phyloP scores from a whole-genome alignment of 306 rosid species.

The Lupinus albus region DNA sequence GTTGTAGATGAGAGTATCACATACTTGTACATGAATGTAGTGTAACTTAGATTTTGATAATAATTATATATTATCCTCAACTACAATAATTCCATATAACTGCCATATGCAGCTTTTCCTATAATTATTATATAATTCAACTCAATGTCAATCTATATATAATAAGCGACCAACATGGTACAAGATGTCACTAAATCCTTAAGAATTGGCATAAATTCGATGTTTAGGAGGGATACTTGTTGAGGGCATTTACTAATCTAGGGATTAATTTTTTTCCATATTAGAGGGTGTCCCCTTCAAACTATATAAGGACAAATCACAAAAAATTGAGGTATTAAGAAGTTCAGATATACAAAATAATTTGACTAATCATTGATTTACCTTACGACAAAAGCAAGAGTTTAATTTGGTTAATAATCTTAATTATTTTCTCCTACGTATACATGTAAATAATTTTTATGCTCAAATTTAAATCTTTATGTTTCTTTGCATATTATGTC shows the following conservation, averaged over 20 bases:
- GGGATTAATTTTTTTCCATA: no score
- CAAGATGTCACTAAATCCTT: no score
- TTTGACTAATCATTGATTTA: background rate
- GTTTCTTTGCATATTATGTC: slow-evolving; percentile 16
- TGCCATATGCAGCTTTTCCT: background rate
- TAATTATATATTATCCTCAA: slow-evolving; percentile 7
- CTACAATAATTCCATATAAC: background rate
- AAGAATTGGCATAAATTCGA: no score
- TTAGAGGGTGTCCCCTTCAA: no score
- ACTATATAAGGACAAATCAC: background rate
- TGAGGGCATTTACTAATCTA: no score
- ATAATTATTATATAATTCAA: background rate
- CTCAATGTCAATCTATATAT: no score
- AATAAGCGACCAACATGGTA: no score
- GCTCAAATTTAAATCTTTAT: slow-evolving; percentile 7
- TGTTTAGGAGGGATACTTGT: no score
- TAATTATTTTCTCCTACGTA: background rate
- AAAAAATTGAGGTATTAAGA: background rate
- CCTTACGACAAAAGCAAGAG: slow-evolving; percentile 6
- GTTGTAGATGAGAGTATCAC: slow-evolving; percentile 13
- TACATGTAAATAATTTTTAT: background rate
- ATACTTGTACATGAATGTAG: slow-evolving; percentile 33
- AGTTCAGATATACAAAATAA: slow-evolving; percentile 11
- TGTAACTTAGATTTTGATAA: slow-evolving; percentile 3
- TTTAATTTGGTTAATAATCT: slow-evolving; percentile 14